Conservation (phyloP, 2,329 filamentous ascomycete genomes). For the Sclerotinia trifoliorum region DNA sequence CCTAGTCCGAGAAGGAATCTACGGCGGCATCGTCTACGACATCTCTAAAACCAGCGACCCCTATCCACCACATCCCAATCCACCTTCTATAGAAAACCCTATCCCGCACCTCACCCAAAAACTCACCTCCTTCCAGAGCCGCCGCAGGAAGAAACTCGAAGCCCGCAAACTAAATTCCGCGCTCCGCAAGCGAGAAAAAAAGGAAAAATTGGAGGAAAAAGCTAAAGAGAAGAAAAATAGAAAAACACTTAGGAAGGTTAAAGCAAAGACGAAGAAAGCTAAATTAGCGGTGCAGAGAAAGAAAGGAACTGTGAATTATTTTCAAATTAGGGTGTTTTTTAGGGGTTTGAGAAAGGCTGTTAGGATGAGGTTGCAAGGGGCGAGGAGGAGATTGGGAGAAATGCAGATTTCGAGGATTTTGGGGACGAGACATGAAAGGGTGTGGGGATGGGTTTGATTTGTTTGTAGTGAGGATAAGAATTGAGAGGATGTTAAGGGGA, state of each 20-base stretch:
- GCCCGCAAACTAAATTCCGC: neutral
- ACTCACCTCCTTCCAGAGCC: neutral
- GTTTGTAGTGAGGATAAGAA: conserved; percentile 2
- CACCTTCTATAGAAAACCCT: too few relatives aligned
- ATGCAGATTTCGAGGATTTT: neutral
- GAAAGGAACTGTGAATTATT: conserved; percentile 7
- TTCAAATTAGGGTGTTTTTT: neutral
- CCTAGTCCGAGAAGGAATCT: conserved; percentile 10
- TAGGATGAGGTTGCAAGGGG: neutral
- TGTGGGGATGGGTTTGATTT: neutral
- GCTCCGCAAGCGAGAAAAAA: neutral
- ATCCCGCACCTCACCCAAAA: neutral
- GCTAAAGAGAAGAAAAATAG: neutral
- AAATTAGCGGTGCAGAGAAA: neutral
- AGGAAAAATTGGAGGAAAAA: neutral
- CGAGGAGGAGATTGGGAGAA: neutral
- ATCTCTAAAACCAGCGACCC: neutral
- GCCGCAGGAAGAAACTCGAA: neutral
- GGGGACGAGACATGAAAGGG: neutral
- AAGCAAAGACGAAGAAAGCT: neutral
- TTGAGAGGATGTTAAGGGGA: neutral
- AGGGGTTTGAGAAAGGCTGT: neutral
- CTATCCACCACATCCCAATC: neutral
- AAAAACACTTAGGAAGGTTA: neutral
- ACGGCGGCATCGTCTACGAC: conserved; percentile 5